Percentiles rank a stretch among this genome's conserved stretches.
These are phyloP conservation scores for Coccinonectria pachysandricola DNA, from an alignment of 2,329 filamentous ascomycete genomes.

Conservation along the genomic window DNA sequence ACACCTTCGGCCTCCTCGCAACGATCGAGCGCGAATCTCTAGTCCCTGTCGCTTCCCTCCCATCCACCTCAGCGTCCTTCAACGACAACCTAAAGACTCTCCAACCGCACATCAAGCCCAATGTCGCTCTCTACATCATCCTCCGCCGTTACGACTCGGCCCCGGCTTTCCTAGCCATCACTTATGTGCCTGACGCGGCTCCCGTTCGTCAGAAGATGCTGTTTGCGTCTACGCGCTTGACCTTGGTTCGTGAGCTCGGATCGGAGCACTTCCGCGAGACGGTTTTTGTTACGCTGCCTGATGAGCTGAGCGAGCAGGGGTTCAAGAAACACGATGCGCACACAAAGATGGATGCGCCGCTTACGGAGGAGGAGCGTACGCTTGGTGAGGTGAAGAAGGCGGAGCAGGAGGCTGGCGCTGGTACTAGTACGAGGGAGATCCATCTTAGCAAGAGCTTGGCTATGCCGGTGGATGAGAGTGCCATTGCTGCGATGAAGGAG, in stretches of 20 bases:
- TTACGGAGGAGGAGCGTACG: constrained; percentile 68
- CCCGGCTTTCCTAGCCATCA: constrained; percentile 57
- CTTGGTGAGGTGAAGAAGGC: constrained; percentile 63
- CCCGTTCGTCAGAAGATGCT: constrained; percentile 81
- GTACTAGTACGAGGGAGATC: constrained; percentile 51
- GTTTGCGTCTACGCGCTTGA: constrained; percentile 67
- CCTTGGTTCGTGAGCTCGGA: constrained; percentile 65
- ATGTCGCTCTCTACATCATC: constrained; percentile 63
- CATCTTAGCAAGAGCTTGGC: constrained; percentile 46
- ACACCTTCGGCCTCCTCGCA: constrained; percentile 59
- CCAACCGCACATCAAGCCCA: constrained; percentile 51
- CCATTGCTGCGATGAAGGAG: constrained; percentile 51
- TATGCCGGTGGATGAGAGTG: constrained; percentile 52
- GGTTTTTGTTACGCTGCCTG: constrained; percentile 59
- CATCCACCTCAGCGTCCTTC: constrained; percentile 49
- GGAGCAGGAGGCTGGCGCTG: constrained; percentile 63
- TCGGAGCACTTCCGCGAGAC: constrained; percentile 69
- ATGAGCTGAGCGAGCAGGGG: constrained; percentile 58
- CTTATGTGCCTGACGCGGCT: constrained; percentile 69
- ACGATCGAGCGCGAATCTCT: constrained; percentile 62
- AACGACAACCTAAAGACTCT: constrained; percentile 53
- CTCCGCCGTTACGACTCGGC: constrained; percentile 54
- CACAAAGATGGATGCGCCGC: constrained; percentile 50
- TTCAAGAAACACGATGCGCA: constrained; percentile 67
- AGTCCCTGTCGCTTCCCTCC: constrained; percentile 43